Percentiles rank a stretch among this genome's conserved stretches.
phyloP scores from a whole-genome alignment of 2,329 filamentous ascomycete species.

The Bisporella sp. region DNA sequence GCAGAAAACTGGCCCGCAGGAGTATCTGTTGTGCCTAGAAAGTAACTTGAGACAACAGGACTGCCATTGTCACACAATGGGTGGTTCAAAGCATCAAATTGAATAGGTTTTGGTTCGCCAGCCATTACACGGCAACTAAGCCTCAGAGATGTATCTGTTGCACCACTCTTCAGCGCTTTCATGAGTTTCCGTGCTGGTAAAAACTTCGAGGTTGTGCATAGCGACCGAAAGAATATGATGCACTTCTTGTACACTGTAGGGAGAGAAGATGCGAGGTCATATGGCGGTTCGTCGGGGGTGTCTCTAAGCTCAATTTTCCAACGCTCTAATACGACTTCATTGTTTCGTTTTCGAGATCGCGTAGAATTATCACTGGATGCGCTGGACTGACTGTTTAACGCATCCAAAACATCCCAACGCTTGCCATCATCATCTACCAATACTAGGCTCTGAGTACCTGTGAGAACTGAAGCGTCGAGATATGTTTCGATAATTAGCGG shows the following conservation, averaged over 20 bases:
- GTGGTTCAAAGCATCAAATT: conserved; percentile 62
- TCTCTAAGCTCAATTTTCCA: conserved; percentile 82
- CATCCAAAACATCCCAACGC: conserved; percentile 85
- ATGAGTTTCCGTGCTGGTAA: conserved; percentile 82
- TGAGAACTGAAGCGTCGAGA: conserved; percentile 71
- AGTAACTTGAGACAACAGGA: conserved; percentile 66
- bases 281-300: conserved; percentile 37
- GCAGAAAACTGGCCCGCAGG: conserved; percentile 79
- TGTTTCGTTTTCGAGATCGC: conserved; percentile 37
- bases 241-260: conserved; percentile 96
- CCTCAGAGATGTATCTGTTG: conserved; percentile 54
- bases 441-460: conserved; percentile 79
- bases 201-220: conserved; percentile 76
- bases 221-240: conserved; percentile 85
- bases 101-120: conserved; percentile 42
- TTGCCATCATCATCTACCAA: conserved; percentile 84
- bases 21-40: conserved; percentile 78
- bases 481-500: conserved; percentile 88
- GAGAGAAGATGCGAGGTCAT: conserved; percentile 57
- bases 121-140: conserved; percentile 75
- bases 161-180: conserved; percentile 62
- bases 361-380: conserved; percentile 29
- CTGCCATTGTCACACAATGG: conserved; percentile 59
- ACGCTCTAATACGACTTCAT: conserved; percentile 79
- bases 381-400: conserved; percentile 51